phyloP scores from a whole-genome alignment of 1,284 basidiomycete species.

The Rhodotorula sp. region DNA sequence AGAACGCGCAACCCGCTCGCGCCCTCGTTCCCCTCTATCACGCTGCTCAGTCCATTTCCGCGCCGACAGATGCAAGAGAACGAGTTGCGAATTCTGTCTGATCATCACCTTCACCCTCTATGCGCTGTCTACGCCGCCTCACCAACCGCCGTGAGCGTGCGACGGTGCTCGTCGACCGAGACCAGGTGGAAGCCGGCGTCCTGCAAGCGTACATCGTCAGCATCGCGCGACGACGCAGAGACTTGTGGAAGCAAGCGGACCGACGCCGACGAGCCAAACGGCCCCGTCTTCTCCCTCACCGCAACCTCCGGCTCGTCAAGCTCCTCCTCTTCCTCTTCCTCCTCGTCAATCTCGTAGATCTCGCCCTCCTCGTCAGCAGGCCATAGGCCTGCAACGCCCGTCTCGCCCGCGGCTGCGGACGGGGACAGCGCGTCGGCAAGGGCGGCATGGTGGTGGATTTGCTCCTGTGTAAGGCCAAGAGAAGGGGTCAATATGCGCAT shows the following conservation, averaged over 20 bases:
- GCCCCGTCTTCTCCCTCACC: background rate
- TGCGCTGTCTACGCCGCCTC: too few species aligned
- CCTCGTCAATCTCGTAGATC: conserved; percentile 4
- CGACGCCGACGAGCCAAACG: background rate
- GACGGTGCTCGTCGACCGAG: conserved; percentile 6
- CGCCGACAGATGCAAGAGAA: too few species aligned
- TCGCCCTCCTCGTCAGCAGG: background rate
- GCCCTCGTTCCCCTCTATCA: too few species aligned
- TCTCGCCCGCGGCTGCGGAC: background rate
- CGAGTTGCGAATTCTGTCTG: too few species aligned
- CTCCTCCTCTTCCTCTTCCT: conserved; percentile 10
- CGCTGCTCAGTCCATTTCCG: too few species aligned
- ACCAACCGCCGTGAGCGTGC: background rate
- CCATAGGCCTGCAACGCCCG: background rate
- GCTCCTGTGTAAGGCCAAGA: conserved; percentile 1
- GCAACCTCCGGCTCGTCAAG: background rate
- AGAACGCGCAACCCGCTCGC: too few species aligned
- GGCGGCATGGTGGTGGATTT: conserved; percentile 35
- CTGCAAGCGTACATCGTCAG: background rate
- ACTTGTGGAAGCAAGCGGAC: background rate
- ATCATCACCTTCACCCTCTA: too few species aligned
- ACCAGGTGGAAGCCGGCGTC: background rate
- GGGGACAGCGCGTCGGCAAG: conserved; percentile 26
- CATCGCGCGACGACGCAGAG: background rate
- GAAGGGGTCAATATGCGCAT: background rate